Evolutionary conservation across 2,329 filamentous ascomycete species (phyloP).

Genomic region (Bimuria novae-zelandiae): DNA sequence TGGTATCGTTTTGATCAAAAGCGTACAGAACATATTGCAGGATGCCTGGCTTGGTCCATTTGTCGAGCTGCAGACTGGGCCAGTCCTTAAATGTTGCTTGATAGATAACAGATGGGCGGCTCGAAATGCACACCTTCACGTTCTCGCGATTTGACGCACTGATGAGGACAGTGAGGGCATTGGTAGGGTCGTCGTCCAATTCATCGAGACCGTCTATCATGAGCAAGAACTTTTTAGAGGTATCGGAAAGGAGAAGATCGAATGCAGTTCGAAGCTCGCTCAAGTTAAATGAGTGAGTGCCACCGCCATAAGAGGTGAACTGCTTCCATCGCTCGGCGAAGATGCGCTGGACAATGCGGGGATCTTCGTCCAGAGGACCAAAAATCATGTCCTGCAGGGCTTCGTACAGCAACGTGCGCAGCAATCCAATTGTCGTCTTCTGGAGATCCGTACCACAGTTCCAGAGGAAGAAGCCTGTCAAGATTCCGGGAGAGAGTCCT

Average conservation of each 20-base stretch:
- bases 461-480: conserved; percentile 55
- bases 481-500: conserved; percentile 32
- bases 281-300: conserved; percentile 26
- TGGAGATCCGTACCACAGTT: conserved; percentile 37
- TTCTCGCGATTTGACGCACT: conserved; percentile 28
- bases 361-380: conserved; percentile 33
- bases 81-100: conserved; percentile 29
- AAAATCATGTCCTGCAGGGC: conserved; percentile 39
- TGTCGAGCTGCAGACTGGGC: conserved; percentile 28
- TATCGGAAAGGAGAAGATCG: conserved; percentile 33
- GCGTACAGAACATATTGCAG: conserved; percentile 22
- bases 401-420: conserved; percentile 36
- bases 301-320: conserved; percentile 34
- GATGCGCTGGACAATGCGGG: conserved; percentile 27
- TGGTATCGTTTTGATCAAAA: conserved; percentile 23
- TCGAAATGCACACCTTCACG: conserved; percentile 40
- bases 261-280: conserved; percentile 29
- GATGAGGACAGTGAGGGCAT: conserved; percentile 27
- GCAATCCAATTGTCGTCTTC: conserved; percentile 28
- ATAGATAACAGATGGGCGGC: conserved; percentile 26
- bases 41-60: conserved; percentile 26
- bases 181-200: conserved; percentile 26
- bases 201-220: conserved; percentile 41
- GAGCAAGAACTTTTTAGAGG: conserved; percentile 37
- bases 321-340: conserved; percentile 38